phyloP scores from a whole-genome alignment of 2,329 filamentous ascomycete species.

The Colletotrichum sojae region DNA sequence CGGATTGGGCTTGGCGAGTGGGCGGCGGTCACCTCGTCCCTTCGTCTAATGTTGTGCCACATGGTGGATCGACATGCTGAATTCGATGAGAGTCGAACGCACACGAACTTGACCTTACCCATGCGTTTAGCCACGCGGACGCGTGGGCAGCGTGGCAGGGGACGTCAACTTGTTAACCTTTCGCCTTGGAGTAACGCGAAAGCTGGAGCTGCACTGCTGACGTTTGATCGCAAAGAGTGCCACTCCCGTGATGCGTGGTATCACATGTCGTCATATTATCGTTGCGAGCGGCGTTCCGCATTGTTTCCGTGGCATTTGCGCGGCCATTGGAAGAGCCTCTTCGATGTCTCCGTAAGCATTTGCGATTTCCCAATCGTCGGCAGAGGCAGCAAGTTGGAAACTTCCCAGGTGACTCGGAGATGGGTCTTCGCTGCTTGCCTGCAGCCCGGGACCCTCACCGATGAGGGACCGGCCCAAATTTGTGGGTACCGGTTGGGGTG shows the following conservation, averaged over 20 bases:
- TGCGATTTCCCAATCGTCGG: background rate
- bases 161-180: slow-evolving; percentile 11
- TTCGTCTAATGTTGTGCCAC: slow-evolving; percentile 10
- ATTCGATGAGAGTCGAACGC: slow-evolving; percentile 1
- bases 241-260: slow-evolving; percentile 1
- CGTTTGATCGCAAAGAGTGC: background rate
- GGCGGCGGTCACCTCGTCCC: background rate
- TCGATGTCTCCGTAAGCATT: slow-evolving; percentile 3
- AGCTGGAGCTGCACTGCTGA: slow-evolving; percentile 14
- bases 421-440: slow-evolving; percentile 16
- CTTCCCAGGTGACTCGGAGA: slow-evolving; percentile 8
- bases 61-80: slow-evolving; percentile 10
- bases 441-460: slow-evolving; percentile 22
- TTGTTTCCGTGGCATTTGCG: slow-evolving; percentile 12
- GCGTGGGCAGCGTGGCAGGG: slow-evolving; percentile 19
- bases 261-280: background rate
- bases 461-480: slow-evolving; percentile 23
- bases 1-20: background rate
- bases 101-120: slow-evolving; percentile 20
- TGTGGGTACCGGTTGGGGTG: slow-evolving; percentile 29
- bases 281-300: background rate
- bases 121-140: slow-evolving; percentile 17
- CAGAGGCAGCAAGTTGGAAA: slow-evolving; percentile 8
- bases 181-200: slow-evolving; percentile 20
- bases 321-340: background rate